Base-by-base conservation (phyloP, 257 asterid genomes). In the Fraxinus pennsylvanica region DNA sequence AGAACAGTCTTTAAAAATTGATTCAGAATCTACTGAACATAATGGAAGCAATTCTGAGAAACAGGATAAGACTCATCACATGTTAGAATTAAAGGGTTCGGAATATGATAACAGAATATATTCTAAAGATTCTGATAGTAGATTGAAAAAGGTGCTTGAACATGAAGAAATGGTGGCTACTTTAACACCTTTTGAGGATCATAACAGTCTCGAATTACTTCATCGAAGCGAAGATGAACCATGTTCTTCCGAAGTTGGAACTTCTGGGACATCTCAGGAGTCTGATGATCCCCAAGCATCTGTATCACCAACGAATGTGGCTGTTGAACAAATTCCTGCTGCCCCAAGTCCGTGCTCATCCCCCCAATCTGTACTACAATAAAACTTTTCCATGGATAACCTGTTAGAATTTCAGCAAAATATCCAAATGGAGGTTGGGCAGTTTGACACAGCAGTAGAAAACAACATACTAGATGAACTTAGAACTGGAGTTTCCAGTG, bases 341-440 rank as follows among this genome's bases (percentile, higher is more conserved):
- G 77, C 74, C 78, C 84, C 83, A 38, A 66, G 71, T 17, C 10
- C 89, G 52, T 80, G 81, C 22, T 63, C 75, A n/a, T 89, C 92
- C 21, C 96, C 96, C 5, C 86, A 81, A 66, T 89, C 96, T 3
- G 91, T 88, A 63, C 78, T 90, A 30, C 91, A 82, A 43, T 86
- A 87, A 12, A 81, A 83, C 17, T 78, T 87, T 14, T 91, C 90
- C 19, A 32, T 82, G 68, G 85, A 84, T 32, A 74, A 82, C 38
- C 19, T 72, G 9, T 79, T 90, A n/a, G 80, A 82, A 76, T 81
- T 76, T 50, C 86, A 82, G 59, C 91, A 81, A 29, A 85, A 84
- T 4, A 15, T n/a, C 2, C 82, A 75, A 2, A 77, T 73, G 39
- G 90, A 88, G 68, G 76, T 57, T 66, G 86, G 72, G 22, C 88